Conservation (phyloP, 306 rosid genomes). For the Gastrolobium bilobum region DNA sequence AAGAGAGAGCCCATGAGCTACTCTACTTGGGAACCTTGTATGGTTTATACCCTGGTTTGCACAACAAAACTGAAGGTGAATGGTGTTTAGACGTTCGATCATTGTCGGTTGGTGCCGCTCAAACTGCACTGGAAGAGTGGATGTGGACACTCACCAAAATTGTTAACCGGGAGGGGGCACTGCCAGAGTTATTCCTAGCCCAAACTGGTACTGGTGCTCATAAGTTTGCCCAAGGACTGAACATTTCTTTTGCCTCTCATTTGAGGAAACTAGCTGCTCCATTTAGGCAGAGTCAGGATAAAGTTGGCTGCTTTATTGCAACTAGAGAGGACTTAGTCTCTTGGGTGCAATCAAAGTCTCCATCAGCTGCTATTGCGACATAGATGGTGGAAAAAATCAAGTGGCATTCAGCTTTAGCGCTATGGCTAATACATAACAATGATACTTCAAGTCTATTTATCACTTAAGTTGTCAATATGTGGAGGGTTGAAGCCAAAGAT, state of each 20-base stretch:
- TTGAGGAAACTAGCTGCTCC: slow-evolving; percentile 81
- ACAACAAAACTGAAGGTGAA: slow-evolving; percentile 68
- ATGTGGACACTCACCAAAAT: slow-evolving; percentile 79
- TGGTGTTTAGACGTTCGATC: slow-evolving; percentile 95
- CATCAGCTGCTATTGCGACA: slow-evolving; percentile 41
- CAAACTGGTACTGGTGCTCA: slow-evolving; percentile 88
- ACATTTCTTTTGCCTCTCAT: slow-evolving; percentile 82
- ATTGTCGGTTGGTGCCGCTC: slow-evolving; percentile 87
- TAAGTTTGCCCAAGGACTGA: slow-evolving; percentile 82
- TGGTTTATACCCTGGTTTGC: slow-evolving; percentile 89
- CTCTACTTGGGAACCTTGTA: slow-evolving; percentile 89
- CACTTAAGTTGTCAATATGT: slow-evolving; percentile 30
- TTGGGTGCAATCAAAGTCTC: slow-evolving; percentile 75
- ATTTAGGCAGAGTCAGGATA: slow-evolving; percentile 75
- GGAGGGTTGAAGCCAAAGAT: slow-evolving; percentile 33
- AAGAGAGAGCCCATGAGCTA: slow-evolving; percentile 86
- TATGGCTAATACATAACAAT: background rate
- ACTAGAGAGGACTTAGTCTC: slow-evolving; percentile 79
- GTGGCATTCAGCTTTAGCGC: slow-evolving; percentile 17
- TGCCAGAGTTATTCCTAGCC: slow-evolving; percentile 75
- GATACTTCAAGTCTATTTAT: slow-evolving; percentile 11
- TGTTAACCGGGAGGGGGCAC: slow-evolving; percentile 65
- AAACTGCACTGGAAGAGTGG: slow-evolving; percentile 96
- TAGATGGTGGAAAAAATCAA: slow-evolving; percentile 43
- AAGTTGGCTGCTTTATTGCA: slow-evolving; percentile 78